A percentile compares a stretch with the other conserved stretches of the same genome.
phyloP scores from a whole-genome alignment of 306 rosid genomes.

The Myrica gale region DNA sequence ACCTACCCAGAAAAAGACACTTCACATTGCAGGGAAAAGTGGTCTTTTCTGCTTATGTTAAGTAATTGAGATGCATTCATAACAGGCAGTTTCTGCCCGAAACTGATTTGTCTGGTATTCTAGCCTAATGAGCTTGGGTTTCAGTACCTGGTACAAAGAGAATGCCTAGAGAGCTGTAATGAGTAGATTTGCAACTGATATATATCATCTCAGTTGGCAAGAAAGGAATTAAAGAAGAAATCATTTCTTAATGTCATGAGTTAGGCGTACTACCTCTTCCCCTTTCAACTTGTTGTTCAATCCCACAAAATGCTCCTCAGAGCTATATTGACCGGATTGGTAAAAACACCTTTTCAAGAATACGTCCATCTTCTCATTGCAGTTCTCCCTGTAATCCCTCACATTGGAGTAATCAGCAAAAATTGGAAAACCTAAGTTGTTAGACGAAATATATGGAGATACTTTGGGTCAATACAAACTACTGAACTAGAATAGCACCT shows the following conservation, averaged over 20 bases:
- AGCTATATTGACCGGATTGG: conserved; percentile 79
- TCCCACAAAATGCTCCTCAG: conserved; percentile 66
- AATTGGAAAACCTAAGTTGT: conserved; percentile 6
- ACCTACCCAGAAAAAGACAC: not conserved
- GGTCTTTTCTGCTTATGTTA: not conserved
- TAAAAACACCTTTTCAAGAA: conserved; percentile 85
- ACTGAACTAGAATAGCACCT: conserved; percentile 51
- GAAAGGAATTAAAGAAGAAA: not conserved
- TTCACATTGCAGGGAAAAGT: not conserved
- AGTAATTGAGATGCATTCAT: not conserved
- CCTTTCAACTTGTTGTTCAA: conserved; percentile 65
- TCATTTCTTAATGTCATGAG: not conserved
- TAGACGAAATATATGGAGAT: not conserved
- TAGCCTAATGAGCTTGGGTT: not conserved
- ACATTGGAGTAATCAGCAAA: conserved; percentile 22
- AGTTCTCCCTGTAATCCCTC: conserved; percentile 61
- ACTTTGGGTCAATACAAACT: not conserved
- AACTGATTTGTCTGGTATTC: not conserved
- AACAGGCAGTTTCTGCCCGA: not conserved
- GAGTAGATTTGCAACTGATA: not conserved
- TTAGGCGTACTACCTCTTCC: conserved; percentile 58
- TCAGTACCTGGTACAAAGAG: not conserved
- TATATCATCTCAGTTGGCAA: not conserved
- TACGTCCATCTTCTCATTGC: conserved; percentile 78
- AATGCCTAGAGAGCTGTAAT: not conserved